Evolutionary conservation across 441 rosid species (phyloP), one percentile per base, ranked within the genome.

Genomic region (Populus hybrid): DNA sequence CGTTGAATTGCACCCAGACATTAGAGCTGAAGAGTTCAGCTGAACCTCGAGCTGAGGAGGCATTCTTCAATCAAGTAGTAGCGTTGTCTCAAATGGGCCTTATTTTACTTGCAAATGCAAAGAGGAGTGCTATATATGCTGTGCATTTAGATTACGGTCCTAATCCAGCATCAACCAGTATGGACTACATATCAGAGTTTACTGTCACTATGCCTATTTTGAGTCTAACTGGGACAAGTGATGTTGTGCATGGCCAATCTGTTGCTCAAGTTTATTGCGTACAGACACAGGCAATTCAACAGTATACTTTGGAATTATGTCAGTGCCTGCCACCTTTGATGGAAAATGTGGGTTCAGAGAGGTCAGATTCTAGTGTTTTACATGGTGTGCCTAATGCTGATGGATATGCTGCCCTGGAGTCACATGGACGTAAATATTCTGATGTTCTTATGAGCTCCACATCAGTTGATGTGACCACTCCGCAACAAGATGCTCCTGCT

Each of bases 211-310:
- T 92, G 97, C 97, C 97, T 79, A 92, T 94, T 67, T 84, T 92
- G 85, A 94, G 97, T 86, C 86, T 92, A 75, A 89, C 92, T 14
- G 97, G 92, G 78, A 87, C 89, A 69, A 87, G 83, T 80, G 88
- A 87, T 75, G 34, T 79, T 61, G 85, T 87, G 73, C 90, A 87
- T 75, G 89, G 87, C 23, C 92, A 90, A 42, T 84, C 75, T 74
- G 81, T 84, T 63, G 89, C 88, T 70, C 92, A 90, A 87, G 86
- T 94, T 75, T 94, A 92, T 80, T 94, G 96, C 79, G 90, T 94
- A 69, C 95, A 91, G 84, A 92, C 97, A 69, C 93, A 81, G 81
- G 96, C 96, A 70, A 91, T 94, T 81, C 97, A 91, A 84, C 94
- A 91, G 83, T 94, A 94, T 86, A 85, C 91, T 65, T 85, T 94